These are phyloP conservation scores for Neurospora sp. DNA, from an alignment of 495 filamentous ascomycete species.

Conservation along the genomic window DNA sequence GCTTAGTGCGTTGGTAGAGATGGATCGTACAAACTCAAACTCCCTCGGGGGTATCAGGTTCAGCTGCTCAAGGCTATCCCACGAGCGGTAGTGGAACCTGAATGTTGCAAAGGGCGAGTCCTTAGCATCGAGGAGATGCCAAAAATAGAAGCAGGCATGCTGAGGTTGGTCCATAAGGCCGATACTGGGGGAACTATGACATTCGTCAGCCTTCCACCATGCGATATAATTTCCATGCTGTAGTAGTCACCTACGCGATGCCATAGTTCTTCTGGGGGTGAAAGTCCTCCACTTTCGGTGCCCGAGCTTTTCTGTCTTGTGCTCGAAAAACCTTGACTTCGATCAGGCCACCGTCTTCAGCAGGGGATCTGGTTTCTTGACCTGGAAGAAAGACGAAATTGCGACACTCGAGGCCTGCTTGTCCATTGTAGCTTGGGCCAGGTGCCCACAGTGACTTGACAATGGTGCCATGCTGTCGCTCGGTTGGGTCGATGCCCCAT, in stretches of 20 bases:
- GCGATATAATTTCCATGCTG: background rate
- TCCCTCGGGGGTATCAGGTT: conserved; percentile 24
- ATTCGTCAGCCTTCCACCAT: conserved; percentile 4
- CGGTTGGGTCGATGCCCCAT: conserved; percentile 35
- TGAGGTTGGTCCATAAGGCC: conserved; percentile 39
- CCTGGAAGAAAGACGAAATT: conserved; percentile 33
- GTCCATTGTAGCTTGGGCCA: conserved; percentile 7
- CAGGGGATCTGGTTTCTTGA: conserved; percentile 22
- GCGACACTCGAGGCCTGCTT: conserved; percentile 28
- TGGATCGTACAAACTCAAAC: conserved; percentile 4
- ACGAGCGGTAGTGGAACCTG: conserved; percentile 40
- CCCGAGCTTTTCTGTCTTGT: conserved; percentile 21
- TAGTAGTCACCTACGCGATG: conserved; percentile 30
- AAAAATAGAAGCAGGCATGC: conserved; percentile 36
- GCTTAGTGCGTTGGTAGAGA: conserved; percentile 4
- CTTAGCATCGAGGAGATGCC: conserved; percentile 34
- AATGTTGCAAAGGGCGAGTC: conserved; percentile 38
- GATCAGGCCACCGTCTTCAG: conserved; percentile 42
- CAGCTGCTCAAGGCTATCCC: conserved; percentile 29
- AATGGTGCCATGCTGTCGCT: conserved; percentile 22
- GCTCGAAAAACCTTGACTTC: conserved; percentile 42
- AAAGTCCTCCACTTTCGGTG: conserved; percentile 26
- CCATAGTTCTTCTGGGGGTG: conserved; percentile 32
- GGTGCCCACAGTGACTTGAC: conserved; percentile 36
- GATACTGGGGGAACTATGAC: conserved; percentile 27